Conservation (phyloP, 2,329 filamentous ascomycete species). For the Hirsutella thompsonii region DNA sequence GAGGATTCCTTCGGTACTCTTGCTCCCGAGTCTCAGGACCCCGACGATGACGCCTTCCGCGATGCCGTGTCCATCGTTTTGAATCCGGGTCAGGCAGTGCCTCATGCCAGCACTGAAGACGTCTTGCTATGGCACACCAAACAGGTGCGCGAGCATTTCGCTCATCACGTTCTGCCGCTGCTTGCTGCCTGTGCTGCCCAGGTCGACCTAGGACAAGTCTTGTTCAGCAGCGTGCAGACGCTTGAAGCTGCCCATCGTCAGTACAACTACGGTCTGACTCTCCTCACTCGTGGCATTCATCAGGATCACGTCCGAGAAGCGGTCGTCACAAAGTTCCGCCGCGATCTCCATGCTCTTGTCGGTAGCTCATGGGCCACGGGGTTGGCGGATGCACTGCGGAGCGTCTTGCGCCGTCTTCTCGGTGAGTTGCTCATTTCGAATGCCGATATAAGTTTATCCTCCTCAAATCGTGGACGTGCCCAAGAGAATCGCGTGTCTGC, state of each 20-base stretch:
- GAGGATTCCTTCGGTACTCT: slow-evolving; percentile 41
- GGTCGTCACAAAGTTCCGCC: slow-evolving; percentile 37
- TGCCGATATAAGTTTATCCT: not conserved
- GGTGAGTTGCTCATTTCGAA: slow-evolving; percentile 25
- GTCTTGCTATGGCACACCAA: slow-evolving; percentile 47
- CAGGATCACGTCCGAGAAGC: slow-evolving; percentile 20
- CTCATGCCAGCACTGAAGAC: slow-evolving; percentile 42
- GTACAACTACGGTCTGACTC: slow-evolving; percentile 40
- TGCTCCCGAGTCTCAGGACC: slow-evolving; percentile 27
- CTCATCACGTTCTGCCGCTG: slow-evolving; percentile 44
- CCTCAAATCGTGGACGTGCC: slow-evolving; percentile 8
- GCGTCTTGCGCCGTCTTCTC: slow-evolving; percentile 41
- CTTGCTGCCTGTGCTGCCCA: slow-evolving; percentile 33
- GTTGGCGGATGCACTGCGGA: slow-evolving; percentile 39
- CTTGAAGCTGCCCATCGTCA: slow-evolving; percentile 46
- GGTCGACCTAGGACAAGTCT: slow-evolving; percentile 29
- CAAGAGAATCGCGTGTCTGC: slow-evolving; percentile 15
- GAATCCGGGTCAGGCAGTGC: slow-evolving; percentile 30
- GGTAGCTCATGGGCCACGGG: slow-evolving; percentile 46
- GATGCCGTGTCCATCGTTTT: slow-evolving; percentile 41
- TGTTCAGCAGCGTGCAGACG: slow-evolving; percentile 40
- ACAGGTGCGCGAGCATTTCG: slow-evolving; percentile 48
- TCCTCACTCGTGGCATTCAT: slow-evolving; percentile 35
- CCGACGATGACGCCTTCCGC: slow-evolving; percentile 29
- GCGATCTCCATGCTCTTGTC: slow-evolving; percentile 52